Evolutionary conservation across 148 eudicot genomes (phyloP).

Genomic region (Vaccinium myrtillus): DNA sequence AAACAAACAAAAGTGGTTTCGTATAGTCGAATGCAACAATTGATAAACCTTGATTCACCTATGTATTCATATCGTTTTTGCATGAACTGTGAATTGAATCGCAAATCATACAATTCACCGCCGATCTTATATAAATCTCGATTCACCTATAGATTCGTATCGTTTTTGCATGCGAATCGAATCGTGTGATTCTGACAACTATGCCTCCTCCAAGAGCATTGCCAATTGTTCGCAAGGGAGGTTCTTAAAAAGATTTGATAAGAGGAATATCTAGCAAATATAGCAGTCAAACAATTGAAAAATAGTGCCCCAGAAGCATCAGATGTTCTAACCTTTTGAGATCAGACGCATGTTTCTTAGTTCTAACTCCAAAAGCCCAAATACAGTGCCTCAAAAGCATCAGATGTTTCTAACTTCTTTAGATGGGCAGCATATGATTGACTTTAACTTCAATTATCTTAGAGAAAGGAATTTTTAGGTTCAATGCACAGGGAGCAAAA

Average conservation of each 20-base stretch:
- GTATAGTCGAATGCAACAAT: too few relatives aligned
- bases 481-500: too few relatives aligned
- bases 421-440: neutral
- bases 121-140: too few relatives aligned
- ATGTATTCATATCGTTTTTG: too few relatives aligned
- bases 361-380: neutral
- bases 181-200: too few relatives aligned
- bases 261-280: neutral
- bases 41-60: too few relatives aligned
- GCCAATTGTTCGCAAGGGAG: constrained; percentile 2
- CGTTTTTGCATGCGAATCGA: too few relatives aligned
- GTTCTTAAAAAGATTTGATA: neutral
- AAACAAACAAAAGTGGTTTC: too few relatives aligned
- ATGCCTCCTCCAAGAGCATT: constrained; percentile 7
- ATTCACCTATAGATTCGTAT: too few relatives aligned
- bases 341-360: neutral
- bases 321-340: neutral
- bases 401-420: neutral
- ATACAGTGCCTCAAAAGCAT: neutral
- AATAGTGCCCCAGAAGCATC: neutral
- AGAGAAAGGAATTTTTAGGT: neutral
- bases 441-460: neutral
- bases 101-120: too few relatives aligned
- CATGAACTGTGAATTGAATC: too few relatives aligned
- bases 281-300: neutral